Evolutionary conservation across 148 eudicot species (phyloP).

Genomic region (Dysphania ambrosioides): DNA sequence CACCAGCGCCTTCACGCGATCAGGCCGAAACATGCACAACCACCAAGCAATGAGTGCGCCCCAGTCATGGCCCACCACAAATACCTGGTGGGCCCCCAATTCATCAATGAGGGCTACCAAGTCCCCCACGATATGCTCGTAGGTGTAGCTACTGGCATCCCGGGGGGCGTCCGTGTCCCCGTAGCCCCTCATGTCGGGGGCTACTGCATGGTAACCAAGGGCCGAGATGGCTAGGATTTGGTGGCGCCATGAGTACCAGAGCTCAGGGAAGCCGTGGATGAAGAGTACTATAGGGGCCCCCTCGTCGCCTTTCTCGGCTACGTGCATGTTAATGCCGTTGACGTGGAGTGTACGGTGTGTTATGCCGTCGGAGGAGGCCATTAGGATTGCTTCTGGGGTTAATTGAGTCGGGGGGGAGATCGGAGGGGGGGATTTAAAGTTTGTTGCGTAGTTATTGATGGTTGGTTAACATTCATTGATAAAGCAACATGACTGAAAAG

Average conservation of each 20-base stretch:
- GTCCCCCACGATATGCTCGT: constrained; percentile 51
- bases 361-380: neutral
- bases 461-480: too few relatives aligned
- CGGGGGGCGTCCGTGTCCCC: constrained; percentile 55
- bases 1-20: constrained; percentile 47
- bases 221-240: constrained; percentile 49
- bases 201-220: constrained; percentile 49
- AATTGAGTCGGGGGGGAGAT: too few relatives aligned
- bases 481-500: too few relatives aligned
- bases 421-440: too few relatives aligned
- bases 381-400: too few relatives aligned
- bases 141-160: constrained; percentile 41
- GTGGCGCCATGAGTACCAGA: constrained; percentile 73
- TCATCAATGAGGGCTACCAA: constrained; percentile 47
- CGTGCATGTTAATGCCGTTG: constrained; percentile 32
- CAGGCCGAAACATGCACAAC: constrained; percentile 50
- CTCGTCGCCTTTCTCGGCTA: constrained; percentile 40
- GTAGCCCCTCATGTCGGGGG: constrained; percentile 66
- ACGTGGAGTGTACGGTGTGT: constrained; percentile 11
- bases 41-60: constrained; percentile 58
- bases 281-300: constrained; percentile 38
- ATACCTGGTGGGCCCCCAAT: constrained; percentile 37
- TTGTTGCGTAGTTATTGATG: too few relatives aligned
- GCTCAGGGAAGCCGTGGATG: constrained; percentile 65
- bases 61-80: constrained; percentile 67